Evolutionary conservation across 225 moss, liverwort and hornwort species (phyloP).

Genomic region (Pleurozium schreberi): DNA sequence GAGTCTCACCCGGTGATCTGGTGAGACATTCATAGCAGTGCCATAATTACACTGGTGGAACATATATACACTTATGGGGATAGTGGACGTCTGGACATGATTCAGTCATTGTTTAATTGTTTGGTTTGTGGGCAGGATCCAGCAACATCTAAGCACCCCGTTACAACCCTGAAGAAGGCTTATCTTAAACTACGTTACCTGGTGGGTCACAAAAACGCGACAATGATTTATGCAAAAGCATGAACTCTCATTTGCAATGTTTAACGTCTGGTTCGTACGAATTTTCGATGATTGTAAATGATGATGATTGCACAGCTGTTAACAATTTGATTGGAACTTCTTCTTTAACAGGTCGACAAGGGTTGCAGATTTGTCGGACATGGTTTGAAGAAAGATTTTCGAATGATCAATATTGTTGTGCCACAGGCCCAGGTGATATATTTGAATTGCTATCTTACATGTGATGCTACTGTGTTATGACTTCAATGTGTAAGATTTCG

Average conservation of each 20-base stretch:
- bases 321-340: neutral
- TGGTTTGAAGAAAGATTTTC: slow-evolving; percentile 65
- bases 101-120: neutral
- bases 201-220: slow-evolving; percentile 14
- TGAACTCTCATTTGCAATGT: neutral
- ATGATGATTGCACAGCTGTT: neutral
- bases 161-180: slow-evolving; percentile 56
- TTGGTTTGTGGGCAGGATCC: slow-evolving; percentile 32
- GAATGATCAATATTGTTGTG: slow-evolving; percentile 71
- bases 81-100: neutral
- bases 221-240: neutral
- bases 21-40: slow-evolving; percentile 11
- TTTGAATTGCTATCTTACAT: neutral
- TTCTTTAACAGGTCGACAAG: slow-evolving; percentile 41
- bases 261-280: neutral
- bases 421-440: slow-evolving; percentile 48
- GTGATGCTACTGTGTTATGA: neutral
- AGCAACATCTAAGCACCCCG: slow-evolving; percentile 55
- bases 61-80: neutral
- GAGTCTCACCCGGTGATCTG: slow-evolving; percentile 59
- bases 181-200: slow-evolving; percentile 58
- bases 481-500: neutral
- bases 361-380: slow-evolving; percentile 66
- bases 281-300: neutral
- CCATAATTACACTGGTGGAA: neutral